phyloP scores from a whole-genome alignment of 2,329 filamentous ascomycete species.

The Trichophyton schoenleinii region DNA sequence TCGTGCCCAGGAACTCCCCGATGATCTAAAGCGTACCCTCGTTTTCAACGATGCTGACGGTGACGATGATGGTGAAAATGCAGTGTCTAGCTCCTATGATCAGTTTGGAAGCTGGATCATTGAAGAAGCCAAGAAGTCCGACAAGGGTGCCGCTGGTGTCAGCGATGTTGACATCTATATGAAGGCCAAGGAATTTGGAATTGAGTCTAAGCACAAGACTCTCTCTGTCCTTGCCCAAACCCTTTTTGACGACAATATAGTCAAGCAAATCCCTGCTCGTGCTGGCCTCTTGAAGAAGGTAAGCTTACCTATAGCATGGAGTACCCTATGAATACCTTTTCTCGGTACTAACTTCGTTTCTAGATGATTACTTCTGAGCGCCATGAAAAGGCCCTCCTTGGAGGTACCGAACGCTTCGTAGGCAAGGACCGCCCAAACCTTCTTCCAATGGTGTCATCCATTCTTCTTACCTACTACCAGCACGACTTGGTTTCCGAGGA shows the following conservation, averaged over 20 bases:
- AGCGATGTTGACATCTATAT: conserved; percentile 85
- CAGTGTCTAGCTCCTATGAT: conserved; percentile 68
- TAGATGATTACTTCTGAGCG: conserved; percentile 77
- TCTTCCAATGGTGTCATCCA: conserved; percentile 64
- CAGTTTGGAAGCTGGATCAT: conserved; percentile 88
- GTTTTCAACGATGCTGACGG: conserved; percentile 63
- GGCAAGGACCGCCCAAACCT: conserved; percentile 70
- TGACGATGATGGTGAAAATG: conserved; percentile 69
- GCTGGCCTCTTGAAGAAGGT: conserved; percentile 80
- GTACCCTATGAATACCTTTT: neutral
- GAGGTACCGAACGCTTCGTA: conserved; percentile 87
- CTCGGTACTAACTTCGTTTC: neutral
- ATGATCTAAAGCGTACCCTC: conserved; percentile 85
- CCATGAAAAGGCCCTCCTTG: conserved; percentile 89
- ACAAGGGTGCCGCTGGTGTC: conserved; percentile 62
- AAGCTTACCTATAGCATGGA: conserved; percentile 20
- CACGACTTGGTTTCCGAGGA: conserved; percentile 82
- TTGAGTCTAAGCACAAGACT: conserved; percentile 88
- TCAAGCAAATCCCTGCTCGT: conserved; percentile 73
- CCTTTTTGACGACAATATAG: conserved; percentile 81
- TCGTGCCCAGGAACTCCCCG: conserved; percentile 83
- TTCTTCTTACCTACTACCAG: conserved; percentile 83
- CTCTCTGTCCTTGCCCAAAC: conserved; percentile 84
- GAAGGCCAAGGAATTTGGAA: conserved; percentile 92
- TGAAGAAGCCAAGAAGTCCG: conserved; percentile 54